phyloP scores from a whole-genome alignment of 2,329 filamentous ascomycete genomes.

The Myriosclerotinia curreyana region DNA sequence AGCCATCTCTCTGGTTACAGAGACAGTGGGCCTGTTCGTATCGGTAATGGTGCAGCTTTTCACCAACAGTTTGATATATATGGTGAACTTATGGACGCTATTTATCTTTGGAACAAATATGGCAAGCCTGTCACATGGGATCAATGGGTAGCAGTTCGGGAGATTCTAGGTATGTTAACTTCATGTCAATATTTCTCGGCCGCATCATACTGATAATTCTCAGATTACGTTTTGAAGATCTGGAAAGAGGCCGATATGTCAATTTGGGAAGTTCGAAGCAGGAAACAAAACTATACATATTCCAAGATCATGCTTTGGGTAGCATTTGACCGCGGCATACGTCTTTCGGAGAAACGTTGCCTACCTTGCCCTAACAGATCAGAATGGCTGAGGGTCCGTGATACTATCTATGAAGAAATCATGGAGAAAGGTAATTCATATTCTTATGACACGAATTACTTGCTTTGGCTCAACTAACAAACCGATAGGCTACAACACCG shows the following conservation, averaged over 20 bases:
- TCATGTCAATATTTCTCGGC: not conserved
- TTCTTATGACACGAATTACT: not conserved
- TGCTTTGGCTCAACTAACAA: not conserved
- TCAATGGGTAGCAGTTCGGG: slow-evolving; percentile 67
- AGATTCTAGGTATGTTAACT: slow-evolving; percentile 53
- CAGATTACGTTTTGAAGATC: slow-evolving; percentile 67
- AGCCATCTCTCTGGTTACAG: slow-evolving; percentile 69
- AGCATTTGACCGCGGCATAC: slow-evolving; percentile 70
- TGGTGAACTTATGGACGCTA: slow-evolving; percentile 72
- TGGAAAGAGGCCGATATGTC: slow-evolving; percentile 72
- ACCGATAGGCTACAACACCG: slow-evolving; percentile 60
- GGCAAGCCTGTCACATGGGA: slow-evolving; percentile 75
- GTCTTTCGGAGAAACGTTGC: slow-evolving; percentile 70
- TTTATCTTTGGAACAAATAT: slow-evolving; percentile 78
- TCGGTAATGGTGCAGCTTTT: slow-evolving; percentile 73
- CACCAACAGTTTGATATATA: slow-evolving; percentile 79
- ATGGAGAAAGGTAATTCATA: slow-evolving; percentile 62
- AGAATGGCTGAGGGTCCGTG: slow-evolving; percentile 64
- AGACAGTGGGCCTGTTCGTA: slow-evolving; percentile 67
- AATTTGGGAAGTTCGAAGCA: slow-evolving; percentile 76
- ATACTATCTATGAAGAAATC: slow-evolving; percentile 69
- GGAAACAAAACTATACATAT: slow-evolving; percentile 75
- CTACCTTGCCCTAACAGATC: slow-evolving; percentile 68
- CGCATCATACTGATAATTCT: slow-evolving; percentile 25
- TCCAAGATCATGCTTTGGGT: slow-evolving; percentile 86